Percentiles rank a stretch among this genome's conserved stretches.
Conservation (phyloP, 805 yeast genomes). For the Clavispora vitiphila region DNA sequence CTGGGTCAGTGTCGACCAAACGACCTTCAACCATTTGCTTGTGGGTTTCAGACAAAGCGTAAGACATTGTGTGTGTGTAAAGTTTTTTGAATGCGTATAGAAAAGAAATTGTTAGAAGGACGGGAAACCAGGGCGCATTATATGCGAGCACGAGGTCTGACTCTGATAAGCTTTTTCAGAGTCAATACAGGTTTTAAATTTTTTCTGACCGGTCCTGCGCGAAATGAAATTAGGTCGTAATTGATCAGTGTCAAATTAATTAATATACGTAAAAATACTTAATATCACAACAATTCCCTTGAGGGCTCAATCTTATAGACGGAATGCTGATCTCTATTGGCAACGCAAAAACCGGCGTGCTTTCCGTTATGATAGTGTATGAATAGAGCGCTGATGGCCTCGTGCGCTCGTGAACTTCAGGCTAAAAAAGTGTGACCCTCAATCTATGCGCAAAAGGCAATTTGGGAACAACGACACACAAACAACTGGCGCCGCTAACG, state of each 20-base stretch:
- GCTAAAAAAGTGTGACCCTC: conserved; percentile 50
- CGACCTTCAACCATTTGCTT: conserved; percentile 54
- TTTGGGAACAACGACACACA: conserved; percentile 87
- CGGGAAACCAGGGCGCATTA: neutral
- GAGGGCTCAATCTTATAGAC: neutral
- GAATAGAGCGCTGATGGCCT: neutral
- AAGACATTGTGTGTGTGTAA: conserved; percentile 25
- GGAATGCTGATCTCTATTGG: neutral
- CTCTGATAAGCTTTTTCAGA: neutral
- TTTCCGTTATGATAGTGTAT: neutral
- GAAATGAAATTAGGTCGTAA: neutral
- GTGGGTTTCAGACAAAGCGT: conserved; percentile 46
- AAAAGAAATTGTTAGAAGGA: neutral
- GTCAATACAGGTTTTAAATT: neutral
- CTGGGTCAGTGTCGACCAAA: conserved; percentile 71
- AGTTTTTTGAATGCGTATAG: neutral
- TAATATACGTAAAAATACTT: neutral
- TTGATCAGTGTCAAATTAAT: neutral
- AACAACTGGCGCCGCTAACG: conserved; percentile 73
- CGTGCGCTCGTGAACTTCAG: neutral
- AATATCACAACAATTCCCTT: neutral
- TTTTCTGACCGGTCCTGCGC: neutral
- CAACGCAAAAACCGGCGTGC: conserved; percentile 1
- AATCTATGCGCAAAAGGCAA: conserved; percentile 77
- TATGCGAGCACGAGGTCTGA: conserved; percentile 1